Evolutionary conservation across 345 rosid species (phyloP), one percentile per base, ranked within the genome.

Genomic region (Pistacia atlantica): DNA sequence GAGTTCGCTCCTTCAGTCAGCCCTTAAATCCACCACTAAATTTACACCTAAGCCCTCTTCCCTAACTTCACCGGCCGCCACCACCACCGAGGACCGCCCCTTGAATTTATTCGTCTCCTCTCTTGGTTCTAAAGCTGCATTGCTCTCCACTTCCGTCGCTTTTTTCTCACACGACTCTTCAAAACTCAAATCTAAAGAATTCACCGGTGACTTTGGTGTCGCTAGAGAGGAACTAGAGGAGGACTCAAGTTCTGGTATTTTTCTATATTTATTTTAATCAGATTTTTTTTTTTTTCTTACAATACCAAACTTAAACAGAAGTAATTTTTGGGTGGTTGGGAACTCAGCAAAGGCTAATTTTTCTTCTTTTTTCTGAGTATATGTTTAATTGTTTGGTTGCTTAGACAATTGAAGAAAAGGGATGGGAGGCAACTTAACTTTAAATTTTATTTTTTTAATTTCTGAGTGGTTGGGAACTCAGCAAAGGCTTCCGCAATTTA

Each of bases 1-100:
- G 46, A 60, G 68, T 64, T 61, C 81, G 10, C 31, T 89, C 31
- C 57, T 84, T 65, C 84, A 75, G 22, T n/a, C 75, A 3, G 76
- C 68, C 14, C 10, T 49, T 5, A 73, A 79, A 58, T 4, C 28
- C 17, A 4, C 69, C 35, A 4, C 38, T 5, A 12, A 67, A 42
- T 42, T 8, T 8, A 42, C 46, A 45, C 18, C 71, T 56, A 17
- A 77, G 28, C 33, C 33, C 33, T 31, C 33, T 31, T 31, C 33
- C 2, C 33, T 31, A 49, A 4, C 71, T 7, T 57, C 71, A 22
- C 11, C 63, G 55, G 54, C 71, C 55, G 22, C 58, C 45, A 8
- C 56, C 54, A 22, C 46, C 46, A 42, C 46, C 9, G 8, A 35
- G 45, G 82, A 76, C 59, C 3, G 22, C 9, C 1, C 74, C 51